Evolutionary conservation across 306 rosid genomes (phyloP).

Genomic region (Gastrolobium bilobum): DNA sequence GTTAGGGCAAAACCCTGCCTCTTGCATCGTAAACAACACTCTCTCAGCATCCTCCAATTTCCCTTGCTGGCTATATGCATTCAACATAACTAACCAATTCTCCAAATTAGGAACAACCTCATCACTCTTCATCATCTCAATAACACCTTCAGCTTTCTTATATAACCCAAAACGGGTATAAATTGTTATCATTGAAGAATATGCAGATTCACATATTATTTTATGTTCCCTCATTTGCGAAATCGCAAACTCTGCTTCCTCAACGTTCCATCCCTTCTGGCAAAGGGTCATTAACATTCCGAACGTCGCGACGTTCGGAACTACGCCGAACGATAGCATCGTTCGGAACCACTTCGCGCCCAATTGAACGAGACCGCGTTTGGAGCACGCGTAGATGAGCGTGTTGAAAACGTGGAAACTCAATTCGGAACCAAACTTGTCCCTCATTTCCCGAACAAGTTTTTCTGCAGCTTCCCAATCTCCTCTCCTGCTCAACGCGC

Average conservation of each 20-base stretch:
- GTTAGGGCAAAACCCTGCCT: constrained; percentile 68
- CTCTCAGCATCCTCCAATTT: constrained; percentile 76
- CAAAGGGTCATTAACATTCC: constrained; percentile 88
- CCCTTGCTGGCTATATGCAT: constrained; percentile 86
- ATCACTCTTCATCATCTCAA: constrained; percentile 66
- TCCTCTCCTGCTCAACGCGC: constrained; percentile 61
- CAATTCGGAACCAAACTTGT: constrained; percentile 57
- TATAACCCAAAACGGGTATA: constrained; percentile 70
- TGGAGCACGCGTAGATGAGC: constrained; percentile 71
- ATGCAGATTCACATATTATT: constrained; percentile 72
- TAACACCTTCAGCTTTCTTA: constrained; percentile 72
- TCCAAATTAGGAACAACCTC: constrained; percentile 63
- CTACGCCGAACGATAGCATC: constrained; percentile 71
- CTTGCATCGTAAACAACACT: constrained; percentile 61
- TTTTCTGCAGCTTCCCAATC: constrained; percentile 80
- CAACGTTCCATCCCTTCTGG: constrained; percentile 70
- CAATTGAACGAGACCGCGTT: constrained; percentile 53
- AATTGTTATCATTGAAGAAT: constrained; percentile 83
- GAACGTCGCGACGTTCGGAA: constrained; percentile 77
- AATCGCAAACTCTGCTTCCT: constrained; percentile 82
- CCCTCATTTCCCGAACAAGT: constrained; percentile 60
- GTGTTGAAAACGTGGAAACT: constrained; percentile 74
- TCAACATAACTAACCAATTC: constrained; percentile 79
- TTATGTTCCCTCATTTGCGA: constrained; percentile 66
- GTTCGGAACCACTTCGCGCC: constrained; percentile 74